A percentile compares a stretch with the other conserved stretches of the same genome.
These are phyloP conservation scores for Beauveria varroae DNA, from an alignment of 2,329 filamentous ascomycete species.

Conservation along the genomic window DNA sequence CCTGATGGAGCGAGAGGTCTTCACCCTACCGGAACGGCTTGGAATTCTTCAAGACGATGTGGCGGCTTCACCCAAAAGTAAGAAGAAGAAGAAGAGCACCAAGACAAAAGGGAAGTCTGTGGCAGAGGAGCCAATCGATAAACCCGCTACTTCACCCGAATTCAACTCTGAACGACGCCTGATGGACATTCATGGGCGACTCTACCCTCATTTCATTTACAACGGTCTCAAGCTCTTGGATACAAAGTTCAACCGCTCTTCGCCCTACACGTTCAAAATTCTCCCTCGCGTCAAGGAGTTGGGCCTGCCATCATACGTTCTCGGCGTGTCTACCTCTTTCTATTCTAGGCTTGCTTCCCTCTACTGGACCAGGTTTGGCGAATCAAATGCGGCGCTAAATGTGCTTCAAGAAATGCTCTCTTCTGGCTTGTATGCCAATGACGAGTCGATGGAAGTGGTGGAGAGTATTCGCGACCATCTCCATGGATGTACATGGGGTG, in stretches of 20 bases:
- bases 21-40: slow-evolving; percentile 49
- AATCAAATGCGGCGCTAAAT: slow-evolving; percentile 46
- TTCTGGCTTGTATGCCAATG: slow-evolving; percentile 51
- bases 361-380: slow-evolving; percentile 53
- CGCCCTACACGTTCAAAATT: slow-evolving; percentile 51
- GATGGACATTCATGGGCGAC: slow-evolving; percentile 53
- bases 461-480: slow-evolving; percentile 25
- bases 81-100: background rate
- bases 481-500: slow-evolving; percentile 28
- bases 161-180: slow-evolving; percentile 25
- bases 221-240: slow-evolving; percentile 50
- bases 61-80: background rate
- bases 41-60: slow-evolving; percentile 35
- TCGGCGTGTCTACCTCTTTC: slow-evolving; percentile 62
- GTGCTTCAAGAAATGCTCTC: slow-evolving; percentile 60
- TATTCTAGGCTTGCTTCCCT: slow-evolving; percentile 60
- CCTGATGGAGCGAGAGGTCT: slow-evolving; percentile 59
- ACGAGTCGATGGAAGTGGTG: slow-evolving; percentile 22
- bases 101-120: background rate
- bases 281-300: slow-evolving; percentile 61
- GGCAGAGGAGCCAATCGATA: background rate
- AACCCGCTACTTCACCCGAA: background rate
- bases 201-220: slow-evolving; percentile 56
- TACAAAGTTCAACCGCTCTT: slow-evolving; percentile 48
- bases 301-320: slow-evolving; percentile 61